Evolutionary conservation across 495 filamentous ascomycete species (phyloP).

Genomic region (Hypoxylon subgilvum): DNA sequence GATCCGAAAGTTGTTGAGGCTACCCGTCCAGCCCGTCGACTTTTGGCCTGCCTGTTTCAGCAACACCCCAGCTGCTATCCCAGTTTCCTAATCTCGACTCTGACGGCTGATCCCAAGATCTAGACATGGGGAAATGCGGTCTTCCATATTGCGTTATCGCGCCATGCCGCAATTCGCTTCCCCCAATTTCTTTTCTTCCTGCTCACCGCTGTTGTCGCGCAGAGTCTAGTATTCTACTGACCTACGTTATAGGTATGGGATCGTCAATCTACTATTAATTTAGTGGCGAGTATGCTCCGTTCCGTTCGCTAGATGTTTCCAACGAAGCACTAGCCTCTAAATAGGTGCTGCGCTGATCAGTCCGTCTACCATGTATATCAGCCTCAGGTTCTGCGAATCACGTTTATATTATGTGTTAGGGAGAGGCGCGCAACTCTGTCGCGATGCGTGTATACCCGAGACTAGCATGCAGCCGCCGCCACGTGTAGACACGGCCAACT

Average conservation of each 20-base stretch:
- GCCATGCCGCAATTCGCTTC: slow-evolving; percentile 33
- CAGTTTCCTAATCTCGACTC: slow-evolving; percentile 27
- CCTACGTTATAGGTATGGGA: no score
- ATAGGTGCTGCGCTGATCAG: slow-evolving; percentile 20
- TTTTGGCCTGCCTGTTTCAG: slow-evolving; percentile 39
- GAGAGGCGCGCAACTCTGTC: slow-evolving; percentile 13
- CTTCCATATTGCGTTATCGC: slow-evolving; percentile 38
- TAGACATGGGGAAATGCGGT: slow-evolving; percentile 35
- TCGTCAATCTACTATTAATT: slow-evolving; percentile 21
- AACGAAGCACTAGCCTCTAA: slow-evolving; percentile 12
- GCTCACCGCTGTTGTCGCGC: slow-evolving; percentile 35
- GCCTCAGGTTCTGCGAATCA: slow-evolving; percentile 20
- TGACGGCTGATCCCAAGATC: slow-evolving; percentile 37
- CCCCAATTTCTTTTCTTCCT: no score
- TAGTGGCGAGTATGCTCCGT: slow-evolving; percentile 30
- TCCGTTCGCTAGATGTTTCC: slow-evolving; percentile 6
- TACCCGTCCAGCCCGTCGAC: no score
- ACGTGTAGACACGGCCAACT: slow-evolving; percentile 24
- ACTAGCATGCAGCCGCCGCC: slow-evolving; percentile 25
- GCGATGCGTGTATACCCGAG: neutral
- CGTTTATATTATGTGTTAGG: neutral
- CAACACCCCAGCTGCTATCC: slow-evolving; percentile 25
- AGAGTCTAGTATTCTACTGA: slow-evolving; percentile 20
- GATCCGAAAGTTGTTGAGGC: slow-evolving; percentile 26
- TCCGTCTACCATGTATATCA: slow-evolving; percentile 9